phyloP scores from a whole-genome alignment of 768 basidiomycete species.

The Fistulinella prunicolor region DNA sequence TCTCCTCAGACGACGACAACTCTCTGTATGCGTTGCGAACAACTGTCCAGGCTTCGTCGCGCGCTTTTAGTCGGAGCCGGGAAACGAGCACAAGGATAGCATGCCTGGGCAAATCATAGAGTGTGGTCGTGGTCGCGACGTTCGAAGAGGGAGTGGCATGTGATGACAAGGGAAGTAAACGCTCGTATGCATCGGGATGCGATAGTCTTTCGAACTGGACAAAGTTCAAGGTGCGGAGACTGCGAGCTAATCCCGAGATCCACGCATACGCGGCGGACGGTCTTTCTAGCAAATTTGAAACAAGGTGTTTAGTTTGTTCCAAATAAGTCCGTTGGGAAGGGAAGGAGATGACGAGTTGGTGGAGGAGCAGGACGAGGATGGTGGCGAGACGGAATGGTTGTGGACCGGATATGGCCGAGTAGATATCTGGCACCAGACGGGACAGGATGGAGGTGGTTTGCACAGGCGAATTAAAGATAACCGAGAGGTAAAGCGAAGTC shows the following conservation, averaged over 20 bases:
- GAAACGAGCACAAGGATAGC: constrained; percentile 47
- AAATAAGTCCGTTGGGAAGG: constrained; percentile 62
- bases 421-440: constrained; percentile 52
- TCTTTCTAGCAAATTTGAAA: constrained; percentile 37
- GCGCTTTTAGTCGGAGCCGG: constrained; percentile 46
- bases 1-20: constrained; percentile 38
- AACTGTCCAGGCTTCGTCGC: constrained; percentile 56
- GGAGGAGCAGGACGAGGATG: constrained; percentile 51
- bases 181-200: constrained; percentile 22
- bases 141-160: constrained; percentile 3
- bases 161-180: constrained; percentile 16
- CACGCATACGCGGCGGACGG: constrained; percentile 41
- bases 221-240: constrained; percentile 56
- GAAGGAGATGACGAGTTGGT: constrained; percentile 54
- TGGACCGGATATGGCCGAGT: constrained; percentile 24
- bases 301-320: constrained; percentile 17
- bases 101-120: constrained; percentile 31
- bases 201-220: constrained; percentile 49
- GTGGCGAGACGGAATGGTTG: constrained; percentile 29
- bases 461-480: constrained; percentile 56
- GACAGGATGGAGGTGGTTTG: constrained; percentile 64
- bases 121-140: neutral
- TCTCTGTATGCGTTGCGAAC: constrained; percentile 66
- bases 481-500: constrained; percentile 64
- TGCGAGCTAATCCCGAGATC: constrained; percentile 50